Evolutionary conservation across 805 yeast species (phyloP).

Genomic region (Brettanomyces custersianus): DNA sequence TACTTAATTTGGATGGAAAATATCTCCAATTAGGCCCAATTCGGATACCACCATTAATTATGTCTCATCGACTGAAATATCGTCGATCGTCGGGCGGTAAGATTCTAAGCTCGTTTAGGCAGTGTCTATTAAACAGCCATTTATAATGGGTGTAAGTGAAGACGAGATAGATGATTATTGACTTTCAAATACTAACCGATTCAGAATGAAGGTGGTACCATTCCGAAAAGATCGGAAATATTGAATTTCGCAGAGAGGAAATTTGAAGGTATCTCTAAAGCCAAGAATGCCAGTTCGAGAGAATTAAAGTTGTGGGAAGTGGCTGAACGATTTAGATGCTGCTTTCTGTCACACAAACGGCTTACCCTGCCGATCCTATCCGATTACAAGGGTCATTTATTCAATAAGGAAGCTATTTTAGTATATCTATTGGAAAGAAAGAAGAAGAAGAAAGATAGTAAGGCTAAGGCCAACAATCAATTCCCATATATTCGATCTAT

Average conservation of each 20-base stretch:
- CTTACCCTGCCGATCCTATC: constrained; percentile 50
- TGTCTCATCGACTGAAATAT: no score
- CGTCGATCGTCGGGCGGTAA: no score
- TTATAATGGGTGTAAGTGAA: constrained; percentile 3
- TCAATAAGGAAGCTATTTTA: constrained; percentile 53
- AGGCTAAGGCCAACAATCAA: not conserved
- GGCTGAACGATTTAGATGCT: constrained; percentile 34
- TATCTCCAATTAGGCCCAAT: no score
- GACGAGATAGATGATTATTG: not conserved
- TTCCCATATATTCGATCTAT: constrained; percentile 2
- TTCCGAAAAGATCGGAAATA: constrained; percentile 50
- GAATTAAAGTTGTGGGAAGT: constrained; percentile 14
- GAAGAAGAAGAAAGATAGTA: constrained; percentile 21
- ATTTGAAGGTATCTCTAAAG: constrained; percentile 8
- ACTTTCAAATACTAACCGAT: not conserved
- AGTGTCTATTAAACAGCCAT: no score
- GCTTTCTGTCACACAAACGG: constrained; percentile 35
- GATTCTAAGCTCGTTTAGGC: no score
- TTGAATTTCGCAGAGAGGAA: constrained; percentile 16
- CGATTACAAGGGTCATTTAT: constrained; percentile 60
- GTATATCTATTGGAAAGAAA: constrained; percentile 34
- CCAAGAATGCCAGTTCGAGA: constrained; percentile 7
- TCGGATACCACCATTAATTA: no score
- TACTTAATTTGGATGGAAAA: no score
- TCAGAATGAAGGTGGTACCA: constrained; percentile 63